Percentiles rank a stretch among this genome's conserved stretches.
Evolutionary conservation across 1,284 basidiomycete genomes (phyloP).

Genomic region (Testicularia cyperi): DNA sequence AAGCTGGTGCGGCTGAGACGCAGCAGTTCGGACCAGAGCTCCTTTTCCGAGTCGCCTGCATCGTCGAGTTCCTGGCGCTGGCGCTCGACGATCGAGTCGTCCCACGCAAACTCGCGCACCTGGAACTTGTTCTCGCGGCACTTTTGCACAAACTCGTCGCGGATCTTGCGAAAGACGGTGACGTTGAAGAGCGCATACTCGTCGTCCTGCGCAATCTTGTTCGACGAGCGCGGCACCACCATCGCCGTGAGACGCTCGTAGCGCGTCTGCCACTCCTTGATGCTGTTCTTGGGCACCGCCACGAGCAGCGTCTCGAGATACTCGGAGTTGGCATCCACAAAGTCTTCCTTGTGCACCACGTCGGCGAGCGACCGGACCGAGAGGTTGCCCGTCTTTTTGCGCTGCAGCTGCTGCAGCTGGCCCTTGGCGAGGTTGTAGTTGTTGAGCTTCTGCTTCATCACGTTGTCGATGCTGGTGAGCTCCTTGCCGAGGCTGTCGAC

Average conservation of each 20-base stretch:
- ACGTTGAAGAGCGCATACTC: constrained; percentile 86
- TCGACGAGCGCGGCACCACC: constrained; percentile 92
- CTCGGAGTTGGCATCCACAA: constrained; percentile 78
- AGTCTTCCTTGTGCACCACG: constrained; percentile 78
- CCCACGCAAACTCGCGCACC: constrained; percentile 89
- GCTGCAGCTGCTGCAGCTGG: constrained; percentile 84
- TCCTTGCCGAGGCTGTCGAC: constrained; percentile 76
- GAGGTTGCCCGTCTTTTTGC: constrained; percentile 94
- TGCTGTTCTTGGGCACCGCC: constrained; percentile 82
- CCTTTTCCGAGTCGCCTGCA: constrained; percentile 85
- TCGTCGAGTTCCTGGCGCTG: constrained; percentile 78
- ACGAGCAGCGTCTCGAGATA: constrained; percentile 90
- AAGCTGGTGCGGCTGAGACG: constrained; percentile 91
- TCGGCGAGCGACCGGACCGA: constrained; percentile 84
- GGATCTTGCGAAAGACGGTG: constrained; percentile 85
- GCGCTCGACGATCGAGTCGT: constrained; percentile 79
- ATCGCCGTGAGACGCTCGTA: constrained; percentile 87
- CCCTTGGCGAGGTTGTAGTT: constrained; percentile 94
- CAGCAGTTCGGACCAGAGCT: constrained; percentile 97
- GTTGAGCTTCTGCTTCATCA: constrained; percentile 73
- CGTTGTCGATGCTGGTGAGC: constrained; percentile 61
- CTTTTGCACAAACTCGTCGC: constrained; percentile 90
- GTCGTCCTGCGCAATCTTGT: constrained; percentile 75
- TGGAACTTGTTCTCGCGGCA: constrained; percentile 96
- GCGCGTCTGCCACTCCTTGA: constrained; percentile 83